Base-by-base conservation (phyloP, 2,329 filamentous ascomycete species). In the Penicillium sp. region DNA sequence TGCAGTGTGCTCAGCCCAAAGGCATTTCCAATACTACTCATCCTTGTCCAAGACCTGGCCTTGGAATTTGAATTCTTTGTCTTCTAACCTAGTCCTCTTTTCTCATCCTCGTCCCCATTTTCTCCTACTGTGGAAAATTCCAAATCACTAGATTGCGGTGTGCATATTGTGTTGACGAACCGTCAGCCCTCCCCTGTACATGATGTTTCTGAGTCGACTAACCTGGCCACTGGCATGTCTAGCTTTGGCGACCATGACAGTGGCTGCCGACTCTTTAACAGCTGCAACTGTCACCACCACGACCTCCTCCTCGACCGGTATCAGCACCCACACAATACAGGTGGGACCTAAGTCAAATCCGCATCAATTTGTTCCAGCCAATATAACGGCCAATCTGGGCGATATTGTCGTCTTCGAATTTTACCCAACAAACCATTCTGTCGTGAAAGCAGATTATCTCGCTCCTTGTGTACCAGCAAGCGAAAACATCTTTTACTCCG, bases 351-450 rank as follows among this genome's bases (percentile, higher is more conserved):
- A 71, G 13, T 56, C 61, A 2, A 60, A 66, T 51, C 73, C 71
- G 2, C 71, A 75, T 53, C 64, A 69, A 23, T 76, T 72, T 54
- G 58, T 62, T 1, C 74, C 73, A 1, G 49, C 62, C 17, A 69
- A 56, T 8, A 47, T 75, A 35, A 65, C 64, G 0, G 74, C 74
- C 1, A 61, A 66, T 0, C 60, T 69, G 1, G 74, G 73, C 19
- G 73, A 75, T 55, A 41, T 66, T 1, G 59, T 76, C 15, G 79
- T 82, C 60, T 89, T 85, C 70, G 76, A 81, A 43, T 88, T 89
- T 67, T 87, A 84, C 62, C 85, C 86, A 1, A 78, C 78, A 23
- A 86, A 83, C 51, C 86, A 89, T 67, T 86, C 84, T 3, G 83
- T 89, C n/a, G 83, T 83, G 9, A 79, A 84, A 49, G 82, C 85